Evolutionary conservation across 75 land plant species (phyloP), one percentile per base, ranked within the genome.

Genomic region (Azolla pinnata): DNA sequence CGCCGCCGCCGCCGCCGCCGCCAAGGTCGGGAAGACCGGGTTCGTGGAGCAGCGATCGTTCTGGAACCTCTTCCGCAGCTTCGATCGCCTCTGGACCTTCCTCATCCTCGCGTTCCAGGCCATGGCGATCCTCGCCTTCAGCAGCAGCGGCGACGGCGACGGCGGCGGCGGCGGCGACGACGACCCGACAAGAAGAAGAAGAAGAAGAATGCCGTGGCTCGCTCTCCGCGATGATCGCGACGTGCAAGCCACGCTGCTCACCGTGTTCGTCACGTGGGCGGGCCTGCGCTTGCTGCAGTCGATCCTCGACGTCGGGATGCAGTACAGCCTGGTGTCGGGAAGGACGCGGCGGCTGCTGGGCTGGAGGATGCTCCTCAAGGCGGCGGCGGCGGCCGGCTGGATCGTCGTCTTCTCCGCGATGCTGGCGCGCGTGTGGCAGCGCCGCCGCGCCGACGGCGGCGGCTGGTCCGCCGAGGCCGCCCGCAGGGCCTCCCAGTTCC

Each of bases 31-130:
- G 44, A 90, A 90, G 68, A 85, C 89, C 14, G 89, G 92, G 9
- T 90, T 90, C 56, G 97, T 90, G 18, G 97, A 90, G 74, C 87
- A 83, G 65, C 68, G 97, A 34, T 83, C 97, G 17, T 90, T 81
- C 61, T 87, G 87, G 85, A 81, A 86, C 48, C 44, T 90, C 26
- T 79, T 66, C 51, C 72, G 92, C 53, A 90, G 97, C 67, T 90
- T 90, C 44, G 88, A 90, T 50, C 77, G 80, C 54, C 64, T 90
- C 18, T 90, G 97, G 97, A 65, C 84, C 14, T 73, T 81, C 75
- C 58, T 69, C 44, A 58, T 90, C 12, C 59, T 90, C 62, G 68
- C 73, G 19, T 59, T 90, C 26, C 97, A 90, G 70, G 81, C 71
- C 35, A 74, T 72, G 10, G 56, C 68, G 14, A 70, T 83, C 51